Percentiles rank a stretch among this genome's conserved stretches.
Conservation (phyloP, 73 alveolate genomes). For the Tetrahymena elliotti region DNA sequence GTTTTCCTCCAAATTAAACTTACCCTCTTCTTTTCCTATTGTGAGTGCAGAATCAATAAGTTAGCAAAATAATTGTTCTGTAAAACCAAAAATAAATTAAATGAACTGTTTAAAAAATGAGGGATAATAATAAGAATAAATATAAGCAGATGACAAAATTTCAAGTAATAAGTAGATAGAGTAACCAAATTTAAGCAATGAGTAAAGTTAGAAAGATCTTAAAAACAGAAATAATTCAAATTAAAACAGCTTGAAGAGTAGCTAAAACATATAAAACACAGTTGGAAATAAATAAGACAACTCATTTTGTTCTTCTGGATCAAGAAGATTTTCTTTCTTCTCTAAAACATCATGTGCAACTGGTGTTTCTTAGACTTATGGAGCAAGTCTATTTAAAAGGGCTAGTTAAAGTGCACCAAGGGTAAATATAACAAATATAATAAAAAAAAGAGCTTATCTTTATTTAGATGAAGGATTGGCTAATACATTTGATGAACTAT, state of each 20-base stretch:
- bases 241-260: not conserved
- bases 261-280: not conserved
- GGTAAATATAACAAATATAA: not conserved
- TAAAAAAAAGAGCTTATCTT: not conserved
- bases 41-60: not conserved
- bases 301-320: not conserved
- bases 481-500: not conserved
- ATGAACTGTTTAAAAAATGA: too few species aligned
- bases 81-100: not conserved
- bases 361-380: not conserved
- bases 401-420: not conserved
- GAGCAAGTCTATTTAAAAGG: not conserved
- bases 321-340: not conserved
- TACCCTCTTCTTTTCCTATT: not conserved
- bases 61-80: not conserved
- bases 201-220: not conserved
- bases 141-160: not conserved
- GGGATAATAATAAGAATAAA: not conserved
- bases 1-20: not conserved
- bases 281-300: not conserved
- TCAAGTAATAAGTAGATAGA: too few species aligned
- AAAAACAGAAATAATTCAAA: not conserved
- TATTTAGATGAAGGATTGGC: not conserved
- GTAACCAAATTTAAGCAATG: not conserved
- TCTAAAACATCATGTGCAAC: not conserved